A percentile compares a stretch with the other conserved stretches of the same genome.
phyloP scores from a whole-genome alignment of 768 basidiomycete species.

The Suillus occidentalis region DNA sequence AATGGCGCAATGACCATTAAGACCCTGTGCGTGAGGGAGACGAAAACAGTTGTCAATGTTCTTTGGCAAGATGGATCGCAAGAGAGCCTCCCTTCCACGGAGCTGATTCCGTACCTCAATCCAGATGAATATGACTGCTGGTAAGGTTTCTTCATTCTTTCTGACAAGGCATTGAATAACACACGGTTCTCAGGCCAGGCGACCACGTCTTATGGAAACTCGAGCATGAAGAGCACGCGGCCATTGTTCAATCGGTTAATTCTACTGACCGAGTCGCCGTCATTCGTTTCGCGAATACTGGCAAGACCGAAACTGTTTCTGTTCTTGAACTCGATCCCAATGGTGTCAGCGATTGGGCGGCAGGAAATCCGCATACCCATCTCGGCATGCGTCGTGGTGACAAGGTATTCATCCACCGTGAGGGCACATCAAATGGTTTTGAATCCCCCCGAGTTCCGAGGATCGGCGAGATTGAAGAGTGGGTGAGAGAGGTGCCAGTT shows the following conservation, averaged over 20 bases:
- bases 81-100: conserved; percentile 59
- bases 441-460: conserved; percentile 69
- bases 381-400: conserved; percentile 84
- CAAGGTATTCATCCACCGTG: conserved; percentile 76
- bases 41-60: conserved; percentile 65
- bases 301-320: conserved; percentile 64
- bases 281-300: conserved; percentile 57
- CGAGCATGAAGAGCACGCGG: conserved; percentile 65
- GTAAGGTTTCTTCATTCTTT: conserved; percentile 39
- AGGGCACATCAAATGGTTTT: conserved; percentile 72
- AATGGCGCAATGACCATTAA: conserved; percentile 51
- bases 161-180: conserved; percentile 1
- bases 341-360: conserved; percentile 56
- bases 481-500: conserved; percentile 65
- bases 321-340: conserved; percentile 89
- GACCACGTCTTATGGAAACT: conserved; percentile 85
- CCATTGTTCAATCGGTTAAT: conserved; percentile 78
- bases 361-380: conserved; percentile 45
- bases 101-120: conserved; percentile 79
- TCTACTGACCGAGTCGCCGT: conserved; percentile 68
- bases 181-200: conserved; percentile 66
- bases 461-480: conserved; percentile 82
- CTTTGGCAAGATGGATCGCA: conserved; percentile 86
- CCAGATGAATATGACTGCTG: conserved; percentile 93
- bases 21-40: conserved; percentile 66